Evolutionary conservation across 768 basidiomycete genomes (phyloP).

Genomic region (Grammothele lineata): DNA sequence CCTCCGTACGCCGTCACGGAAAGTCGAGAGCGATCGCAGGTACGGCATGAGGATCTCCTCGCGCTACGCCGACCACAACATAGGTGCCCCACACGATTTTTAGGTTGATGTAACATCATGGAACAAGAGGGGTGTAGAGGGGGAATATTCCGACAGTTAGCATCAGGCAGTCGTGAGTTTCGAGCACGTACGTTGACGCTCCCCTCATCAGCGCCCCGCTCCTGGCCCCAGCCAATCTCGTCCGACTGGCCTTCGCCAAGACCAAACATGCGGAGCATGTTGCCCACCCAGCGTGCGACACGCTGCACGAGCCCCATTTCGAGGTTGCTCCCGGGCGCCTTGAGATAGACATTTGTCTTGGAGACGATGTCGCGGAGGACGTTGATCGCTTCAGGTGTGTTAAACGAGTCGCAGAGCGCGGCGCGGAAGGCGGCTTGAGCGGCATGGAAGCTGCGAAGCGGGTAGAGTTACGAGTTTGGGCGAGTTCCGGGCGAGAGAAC

Average conservation of each 20-base stretch:
- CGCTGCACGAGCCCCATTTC: constrained; percentile 64
- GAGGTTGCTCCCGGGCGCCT: constrained; percentile 49
- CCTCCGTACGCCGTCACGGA: constrained; percentile 85
- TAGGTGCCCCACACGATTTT: too few species aligned
- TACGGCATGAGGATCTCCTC: constrained; percentile 90
- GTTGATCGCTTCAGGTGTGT: constrained; percentile 81
- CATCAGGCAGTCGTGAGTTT: neutral
- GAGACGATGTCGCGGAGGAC: constrained; percentile 79
- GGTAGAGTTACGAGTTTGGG: neutral
- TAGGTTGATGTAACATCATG: too few species aligned
- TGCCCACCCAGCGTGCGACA: constrained; percentile 62
- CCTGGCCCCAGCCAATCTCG: constrained; percentile 87
- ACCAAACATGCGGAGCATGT: constrained; percentile 77
- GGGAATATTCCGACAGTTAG: too few species aligned
- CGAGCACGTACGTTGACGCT: constrained; percentile 46
- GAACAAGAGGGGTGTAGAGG: neutral
- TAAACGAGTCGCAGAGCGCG: constrained; percentile 95
- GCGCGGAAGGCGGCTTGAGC: constrained; percentile 76
- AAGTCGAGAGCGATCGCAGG: constrained; percentile 75
- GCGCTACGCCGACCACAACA: constrained; percentile 41
- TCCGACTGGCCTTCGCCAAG: constrained; percentile 63
- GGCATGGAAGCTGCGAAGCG: constrained; percentile 54
- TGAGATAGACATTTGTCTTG: constrained; percentile 85
- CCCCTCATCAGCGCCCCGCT: constrained; percentile 37
- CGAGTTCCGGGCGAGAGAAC: too few species aligned